These are phyloP conservation scores for Fusarium mangiferae DNA, from an alignment of 2,329 filamentous ascomycete species.

Conservation along the genomic window DNA sequence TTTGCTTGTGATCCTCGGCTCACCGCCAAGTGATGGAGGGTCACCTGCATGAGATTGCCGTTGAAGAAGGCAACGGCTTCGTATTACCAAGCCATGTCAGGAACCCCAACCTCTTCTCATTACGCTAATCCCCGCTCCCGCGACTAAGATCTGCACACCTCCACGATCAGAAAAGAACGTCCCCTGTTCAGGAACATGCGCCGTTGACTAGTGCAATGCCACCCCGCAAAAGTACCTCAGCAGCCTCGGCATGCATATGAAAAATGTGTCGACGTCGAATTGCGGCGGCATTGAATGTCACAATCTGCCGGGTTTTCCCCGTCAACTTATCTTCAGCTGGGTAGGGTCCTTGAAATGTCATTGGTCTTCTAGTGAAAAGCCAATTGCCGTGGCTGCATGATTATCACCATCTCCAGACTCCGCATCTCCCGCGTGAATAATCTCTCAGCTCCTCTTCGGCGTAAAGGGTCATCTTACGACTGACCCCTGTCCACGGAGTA, in stretches of 20 bases:
- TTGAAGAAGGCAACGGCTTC: background rate
- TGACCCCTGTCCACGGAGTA: conserved; percentile 3
- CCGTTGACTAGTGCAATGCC: conserved; percentile 12
- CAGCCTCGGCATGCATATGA: conserved; percentile 45
- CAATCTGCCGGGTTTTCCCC: background rate
- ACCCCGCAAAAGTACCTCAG: conserved; percentile 29
- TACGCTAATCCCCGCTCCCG: conserved; percentile 13
- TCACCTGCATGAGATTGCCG: background rate
- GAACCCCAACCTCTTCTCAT: background rate
- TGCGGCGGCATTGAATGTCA: conserved; percentile 6
- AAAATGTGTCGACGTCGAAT: conserved; percentile 30
- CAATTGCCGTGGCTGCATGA: conserved; percentile 10
- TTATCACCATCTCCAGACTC: background rate
- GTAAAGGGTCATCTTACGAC: background rate
- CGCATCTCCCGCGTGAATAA: background rate
- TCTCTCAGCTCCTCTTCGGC: conserved; percentile 9
- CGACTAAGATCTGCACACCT: conserved; percentile 21
- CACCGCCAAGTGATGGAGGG: background rate
- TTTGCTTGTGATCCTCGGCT: conserved; percentile 13
- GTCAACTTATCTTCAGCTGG: background rate
- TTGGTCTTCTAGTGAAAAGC: background rate
- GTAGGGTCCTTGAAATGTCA: background rate
- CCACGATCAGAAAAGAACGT: conserved; percentile 4
- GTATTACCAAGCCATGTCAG: conserved; percentile 6
- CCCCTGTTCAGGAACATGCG: conserved; percentile 31